Conservation (phyloP, 2,329 filamentous ascomycete species). For the Neonectria ditissima region DNA sequence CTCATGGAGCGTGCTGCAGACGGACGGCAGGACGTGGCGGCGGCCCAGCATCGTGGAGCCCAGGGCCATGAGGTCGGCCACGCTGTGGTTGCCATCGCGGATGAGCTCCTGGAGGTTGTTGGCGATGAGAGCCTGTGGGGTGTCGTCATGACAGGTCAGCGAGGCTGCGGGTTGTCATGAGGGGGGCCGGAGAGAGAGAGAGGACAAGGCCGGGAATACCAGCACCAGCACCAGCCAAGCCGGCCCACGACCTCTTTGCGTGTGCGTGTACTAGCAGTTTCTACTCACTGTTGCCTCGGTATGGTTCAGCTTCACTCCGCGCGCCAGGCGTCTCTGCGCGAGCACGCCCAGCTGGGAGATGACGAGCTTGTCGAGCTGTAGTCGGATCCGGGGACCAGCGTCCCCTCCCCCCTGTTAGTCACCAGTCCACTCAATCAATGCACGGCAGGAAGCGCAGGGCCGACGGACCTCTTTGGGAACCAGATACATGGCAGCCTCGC, state of each 20-base stretch:
- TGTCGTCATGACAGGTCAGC: slow-evolving; percentile 12
- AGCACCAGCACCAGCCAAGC: too few species aligned
- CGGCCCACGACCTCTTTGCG: too few species aligned
- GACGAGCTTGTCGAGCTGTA: slow-evolving; percentile 92
- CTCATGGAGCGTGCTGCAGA: slow-evolving; percentile 81
- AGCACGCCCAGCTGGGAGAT: slow-evolving; percentile 90
- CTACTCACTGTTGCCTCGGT: slow-evolving; percentile 80
- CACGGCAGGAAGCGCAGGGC: slow-evolving; percentile 26
- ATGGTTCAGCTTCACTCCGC: slow-evolving; percentile 91
- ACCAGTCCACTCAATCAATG: slow-evolving; percentile 3
- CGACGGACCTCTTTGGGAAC: slow-evolving; percentile 61
- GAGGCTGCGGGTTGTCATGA: background rate
- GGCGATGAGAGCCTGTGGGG: slow-evolving; percentile 78
- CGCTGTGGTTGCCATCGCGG: slow-evolving; percentile 92
- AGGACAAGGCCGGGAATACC: too few species aligned
- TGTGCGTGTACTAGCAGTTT: too few species aligned
- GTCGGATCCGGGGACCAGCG: slow-evolving; percentile 1
- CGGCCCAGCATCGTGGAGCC: slow-evolving; percentile 93
- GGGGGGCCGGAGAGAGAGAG: too few species aligned
- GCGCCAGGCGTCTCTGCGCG: slow-evolving; percentile 87
- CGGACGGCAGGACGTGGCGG: slow-evolving; percentile 88
- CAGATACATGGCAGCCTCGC: slow-evolving; percentile 56
- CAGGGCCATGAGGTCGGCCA: slow-evolving; percentile 92
- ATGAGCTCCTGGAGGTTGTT: slow-evolving; percentile 95
- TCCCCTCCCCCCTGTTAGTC: slow-evolving; percentile 38